phyloP scores from a whole-genome alignment of 2,329 filamentous ascomycete species.

The Microsporum canis region DNA sequence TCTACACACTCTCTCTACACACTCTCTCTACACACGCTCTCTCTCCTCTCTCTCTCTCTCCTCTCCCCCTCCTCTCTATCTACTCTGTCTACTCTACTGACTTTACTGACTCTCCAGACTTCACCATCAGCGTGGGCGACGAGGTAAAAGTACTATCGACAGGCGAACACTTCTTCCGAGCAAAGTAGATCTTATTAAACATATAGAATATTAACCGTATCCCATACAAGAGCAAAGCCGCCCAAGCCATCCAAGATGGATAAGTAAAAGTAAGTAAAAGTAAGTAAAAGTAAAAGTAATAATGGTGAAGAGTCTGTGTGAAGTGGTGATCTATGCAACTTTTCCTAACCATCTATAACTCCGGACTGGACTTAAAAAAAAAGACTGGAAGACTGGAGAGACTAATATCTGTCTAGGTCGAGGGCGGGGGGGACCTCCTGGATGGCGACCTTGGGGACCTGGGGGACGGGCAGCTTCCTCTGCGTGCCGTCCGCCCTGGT shows the following conservation, averaged over 20 bases:
- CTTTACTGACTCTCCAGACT: conserved; percentile 18
- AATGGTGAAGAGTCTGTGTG: background rate
- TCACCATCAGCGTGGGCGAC: conserved; percentile 30
- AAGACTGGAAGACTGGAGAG: background rate
- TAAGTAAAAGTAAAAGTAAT: background rate
- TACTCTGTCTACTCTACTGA: background rate
- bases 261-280: too few relatives aligned
- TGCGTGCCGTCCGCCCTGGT: conserved; percentile 75
- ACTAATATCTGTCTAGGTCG: conserved; percentile 12
- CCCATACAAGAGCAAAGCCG: background rate
- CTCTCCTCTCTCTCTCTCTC: too few relatives aligned
- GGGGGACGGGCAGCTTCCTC: conserved; percentile 80
- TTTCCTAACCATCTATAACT: background rate
- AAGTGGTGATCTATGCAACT: background rate
- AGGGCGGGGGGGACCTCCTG: conserved; percentile 51
- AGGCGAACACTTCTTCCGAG: conserved; percentile 29
- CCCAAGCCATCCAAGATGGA: background rate
- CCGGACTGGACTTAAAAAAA: background rate
- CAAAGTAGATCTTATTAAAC: background rate
- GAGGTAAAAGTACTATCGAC: conserved; percentile 30
- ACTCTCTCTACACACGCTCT: too few relatives aligned
- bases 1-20: too few relatives aligned
- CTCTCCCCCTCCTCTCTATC: too few relatives aligned
- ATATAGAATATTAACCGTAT: conserved; percentile 18
- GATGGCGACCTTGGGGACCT: conserved; percentile 75